These are phyloP conservation scores for Scutellaria minor DNA, from an alignment of 257 asterid species.

Conservation along the genomic window DNA sequence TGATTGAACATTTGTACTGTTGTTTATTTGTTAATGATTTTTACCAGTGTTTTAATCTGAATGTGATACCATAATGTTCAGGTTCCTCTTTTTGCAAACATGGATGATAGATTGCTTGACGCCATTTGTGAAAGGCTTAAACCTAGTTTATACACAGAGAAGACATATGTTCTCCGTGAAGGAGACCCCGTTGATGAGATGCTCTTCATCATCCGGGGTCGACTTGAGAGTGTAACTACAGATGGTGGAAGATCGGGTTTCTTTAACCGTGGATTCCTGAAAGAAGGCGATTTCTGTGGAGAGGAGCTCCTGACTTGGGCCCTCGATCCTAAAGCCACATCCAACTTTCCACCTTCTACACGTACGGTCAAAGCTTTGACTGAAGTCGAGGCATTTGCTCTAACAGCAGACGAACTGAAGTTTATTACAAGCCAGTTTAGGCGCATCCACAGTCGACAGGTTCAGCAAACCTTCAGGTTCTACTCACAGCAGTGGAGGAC, in stretches of 20 bases:
- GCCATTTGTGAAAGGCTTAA: conserved; percentile 97
- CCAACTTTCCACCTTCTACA: conserved; percentile 91
- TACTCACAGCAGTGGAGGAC: conserved; percentile 99
- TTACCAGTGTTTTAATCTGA: background rate
- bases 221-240: conserved; percentile 89
- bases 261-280: conserved; percentile 80
- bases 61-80: conserved; percentile 34
- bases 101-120: conserved; percentile 93
- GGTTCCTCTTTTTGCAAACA: conserved; percentile 97
- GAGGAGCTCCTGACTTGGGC: conserved; percentile 99
- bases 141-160: conserved; percentile 90
- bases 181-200: conserved; percentile 95
- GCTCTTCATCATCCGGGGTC: conserved; percentile 95
- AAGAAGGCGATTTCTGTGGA: conserved; percentile 91
- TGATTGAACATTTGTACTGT: background rate
- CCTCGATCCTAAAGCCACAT: conserved; percentile 80
- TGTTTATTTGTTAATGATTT: background rate
- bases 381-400: conserved; percentile 95
- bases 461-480: conserved; percentile 91
- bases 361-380: conserved; percentile 90
- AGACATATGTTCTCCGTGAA: conserved; percentile 80
- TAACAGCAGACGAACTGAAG: conserved; percentile 86
- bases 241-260: conserved; percentile 98
- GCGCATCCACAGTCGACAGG: conserved; percentile 90
- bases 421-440: conserved; percentile 91